Evolutionary conservation across 805 yeast species (phyloP).

Genomic region (Teunomyces stri): DNA sequence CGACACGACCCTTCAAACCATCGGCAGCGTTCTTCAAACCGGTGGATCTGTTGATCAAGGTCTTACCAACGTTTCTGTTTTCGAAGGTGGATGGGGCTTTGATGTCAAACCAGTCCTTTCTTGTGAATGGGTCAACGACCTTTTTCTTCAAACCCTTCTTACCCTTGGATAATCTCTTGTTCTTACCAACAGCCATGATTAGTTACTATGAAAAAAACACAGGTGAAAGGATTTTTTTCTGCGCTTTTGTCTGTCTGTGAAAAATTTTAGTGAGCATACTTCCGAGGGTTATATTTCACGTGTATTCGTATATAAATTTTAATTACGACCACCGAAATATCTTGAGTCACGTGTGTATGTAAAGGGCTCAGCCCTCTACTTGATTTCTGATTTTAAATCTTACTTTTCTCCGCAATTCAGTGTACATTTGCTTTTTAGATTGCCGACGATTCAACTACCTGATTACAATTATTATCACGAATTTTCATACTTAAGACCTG

Average conservation of each 20-base stretch:
- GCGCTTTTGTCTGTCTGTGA: conserved; percentile 1
- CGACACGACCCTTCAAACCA: conserved; percentile 96
- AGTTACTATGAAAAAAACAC: conserved; percentile 3
- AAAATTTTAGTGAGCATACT: conserved; percentile 1
- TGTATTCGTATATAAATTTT: neutral
- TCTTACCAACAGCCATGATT: conserved; percentile 70
- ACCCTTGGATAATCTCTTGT: conserved; percentile 84
- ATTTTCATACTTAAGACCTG: conserved; percentile 18
- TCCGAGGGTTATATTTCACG: neutral
- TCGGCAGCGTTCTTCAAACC: conserved; percentile 98
- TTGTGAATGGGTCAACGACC: conserved; percentile 99
- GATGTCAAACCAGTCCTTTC: conserved; percentile 98
- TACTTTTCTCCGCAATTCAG: too few relatives aligned
- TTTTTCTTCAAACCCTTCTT: conserved; percentile 99
- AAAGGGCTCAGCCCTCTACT: neutral
- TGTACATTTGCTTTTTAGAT: neutral
- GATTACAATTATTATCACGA: too few relatives aligned
- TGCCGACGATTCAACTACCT: too few relatives aligned
- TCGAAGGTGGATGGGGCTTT: conserved; percentile 99
- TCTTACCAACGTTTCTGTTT: conserved; percentile 98
- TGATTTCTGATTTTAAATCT: neutral
- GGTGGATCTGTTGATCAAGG: conserved; percentile 96
- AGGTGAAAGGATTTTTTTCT: neutral
- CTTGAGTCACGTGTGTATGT: neutral
- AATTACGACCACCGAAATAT: neutral